Evolutionary conservation across 2,329 filamentous ascomycete species (phyloP).

Genomic region (Penicillium sp.): DNA sequence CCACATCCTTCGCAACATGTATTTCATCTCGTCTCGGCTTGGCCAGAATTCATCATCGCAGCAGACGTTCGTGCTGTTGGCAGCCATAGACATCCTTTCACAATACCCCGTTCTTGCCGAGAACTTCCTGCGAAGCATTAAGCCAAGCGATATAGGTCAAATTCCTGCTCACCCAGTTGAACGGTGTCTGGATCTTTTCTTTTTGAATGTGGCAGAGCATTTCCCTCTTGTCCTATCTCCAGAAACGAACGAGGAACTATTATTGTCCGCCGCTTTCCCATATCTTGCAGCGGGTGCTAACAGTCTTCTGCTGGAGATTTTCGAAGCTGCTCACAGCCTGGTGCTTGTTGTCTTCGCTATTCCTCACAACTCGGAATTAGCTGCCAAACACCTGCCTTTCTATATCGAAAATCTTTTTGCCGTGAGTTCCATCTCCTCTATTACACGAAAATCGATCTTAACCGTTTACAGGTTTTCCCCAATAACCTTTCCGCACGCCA

Average conservation of each 20-base stretch:
- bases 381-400: slow-evolving; percentile 70
- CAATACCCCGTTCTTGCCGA: slow-evolving; percentile 66
- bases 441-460: background rate
- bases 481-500: slow-evolving; percentile 74
- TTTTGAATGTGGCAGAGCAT: slow-evolving; percentile 82
- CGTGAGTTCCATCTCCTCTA: slow-evolving; percentile 28
- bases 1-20: slow-evolving; percentile 71
- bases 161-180: slow-evolving; percentile 66
- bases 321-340: slow-evolving; percentile 83
- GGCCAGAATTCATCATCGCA: slow-evolving; percentile 74
- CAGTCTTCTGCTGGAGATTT: slow-evolving; percentile 64
- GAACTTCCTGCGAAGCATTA: slow-evolving; percentile 64
- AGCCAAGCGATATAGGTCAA: slow-evolving; percentile 53
- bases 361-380: slow-evolving; percentile 70
- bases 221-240: slow-evolving; percentile 69
- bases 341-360: slow-evolving; percentile 77
- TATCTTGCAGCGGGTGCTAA: slow-evolving; percentile 66
- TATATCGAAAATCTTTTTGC: slow-evolving; percentile 79
- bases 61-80: slow-evolving; percentile 79
- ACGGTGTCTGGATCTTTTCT: slow-evolving; percentile 77
- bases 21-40: slow-evolving; percentile 75
- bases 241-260: slow-evolving; percentile 65
- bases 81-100: slow-evolving; percentile 76
- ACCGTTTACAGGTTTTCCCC: slow-evolving; percentile 62
- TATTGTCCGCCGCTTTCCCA: slow-evolving; percentile 69